These are phyloP conservation scores for Aurifilum marmelostoma DNA, from an alignment of 2,329 filamentous ascomycete species.

Conservation along the genomic window DNA sequence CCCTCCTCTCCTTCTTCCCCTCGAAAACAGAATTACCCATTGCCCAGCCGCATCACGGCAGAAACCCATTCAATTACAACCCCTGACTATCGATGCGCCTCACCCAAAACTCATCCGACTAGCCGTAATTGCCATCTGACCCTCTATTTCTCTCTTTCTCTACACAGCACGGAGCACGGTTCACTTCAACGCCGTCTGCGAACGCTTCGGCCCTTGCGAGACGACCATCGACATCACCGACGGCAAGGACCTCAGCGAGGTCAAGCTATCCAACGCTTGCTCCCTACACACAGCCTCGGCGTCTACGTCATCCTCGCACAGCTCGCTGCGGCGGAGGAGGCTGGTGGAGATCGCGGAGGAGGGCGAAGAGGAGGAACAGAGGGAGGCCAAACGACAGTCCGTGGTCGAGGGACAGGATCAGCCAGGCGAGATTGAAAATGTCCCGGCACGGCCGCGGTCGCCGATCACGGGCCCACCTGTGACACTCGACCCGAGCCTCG, in stretches of 20 bases:
- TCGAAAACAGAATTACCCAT: not conserved
- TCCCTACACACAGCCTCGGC: constrained; percentile 86
- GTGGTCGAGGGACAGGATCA: constrained; percentile 52
- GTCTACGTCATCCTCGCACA: constrained; percentile 82
- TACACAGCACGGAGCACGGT: constrained; percentile 76
- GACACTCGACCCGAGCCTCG: constrained; percentile 56
- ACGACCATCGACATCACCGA: constrained; percentile 76
- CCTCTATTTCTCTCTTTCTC: not conserved
- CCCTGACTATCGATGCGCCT: not conserved
- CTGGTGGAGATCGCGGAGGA: constrained; percentile 95
- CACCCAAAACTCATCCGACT: constrained; percentile 28
- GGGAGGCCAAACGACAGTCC: constrained; percentile 62
- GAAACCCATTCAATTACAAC: not conserved
- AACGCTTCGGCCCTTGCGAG: constrained; percentile 83
- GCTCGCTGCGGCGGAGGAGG: constrained; percentile 74
- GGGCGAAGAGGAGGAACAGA: constrained; percentile 72
- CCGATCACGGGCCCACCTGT: constrained; percentile 45
- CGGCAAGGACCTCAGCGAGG: constrained; percentile 82
- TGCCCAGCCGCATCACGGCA: not conserved
- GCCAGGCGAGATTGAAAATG: constrained; percentile 32
- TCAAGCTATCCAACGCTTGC: constrained; percentile 84
- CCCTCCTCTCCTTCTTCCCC: not conserved
- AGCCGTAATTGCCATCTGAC: constrained; percentile 29
- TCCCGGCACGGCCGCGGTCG: constrained; percentile 36
- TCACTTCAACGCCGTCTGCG: constrained; percentile 68